Conservation (phyloP, 1,284 basidiomycete genomes). For the Sanghuangporus sanghuang region DNA sequence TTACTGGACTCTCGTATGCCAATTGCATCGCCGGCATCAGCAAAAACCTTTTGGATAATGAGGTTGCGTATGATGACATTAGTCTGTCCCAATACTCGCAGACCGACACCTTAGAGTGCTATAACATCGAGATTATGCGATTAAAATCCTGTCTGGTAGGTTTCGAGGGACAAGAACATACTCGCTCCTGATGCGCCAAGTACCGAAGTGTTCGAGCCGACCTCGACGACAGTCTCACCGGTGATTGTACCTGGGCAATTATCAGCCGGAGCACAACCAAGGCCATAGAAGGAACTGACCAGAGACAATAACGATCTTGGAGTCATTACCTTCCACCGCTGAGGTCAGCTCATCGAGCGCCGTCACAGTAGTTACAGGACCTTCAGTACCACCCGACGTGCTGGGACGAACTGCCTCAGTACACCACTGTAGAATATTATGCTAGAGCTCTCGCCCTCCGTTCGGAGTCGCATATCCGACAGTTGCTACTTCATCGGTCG, state of each 20-base stretch:
- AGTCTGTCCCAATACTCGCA: slow-evolving; percentile 34
- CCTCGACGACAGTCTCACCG: slow-evolving; percentile 35
- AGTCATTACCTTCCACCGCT: slow-evolving; percentile 37
- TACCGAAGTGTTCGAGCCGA: slow-evolving; percentile 41
- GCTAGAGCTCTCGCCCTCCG: slow-evolving; percentile 31
- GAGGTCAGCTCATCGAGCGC: slow-evolving; percentile 38
- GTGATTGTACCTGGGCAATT: slow-evolving; percentile 34
- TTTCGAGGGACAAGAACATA: slow-evolving; percentile 16
- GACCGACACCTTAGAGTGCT: slow-evolving; percentile 36
- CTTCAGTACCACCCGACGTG: slow-evolving; percentile 40
- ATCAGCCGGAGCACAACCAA: not conserved
- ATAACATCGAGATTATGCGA: not conserved
- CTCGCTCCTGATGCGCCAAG: slow-evolving; percentile 29
- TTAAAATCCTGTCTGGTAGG: not conserved
- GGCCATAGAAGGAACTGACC: slow-evolving; percentile 24
- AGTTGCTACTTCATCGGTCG: slow-evolving; percentile 32
- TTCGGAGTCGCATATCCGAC: slow-evolving; percentile 39
- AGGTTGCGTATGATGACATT: slow-evolving; percentile 48
- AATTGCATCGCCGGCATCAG: slow-evolving; percentile 37
- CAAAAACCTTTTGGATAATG: slow-evolving; percentile 44
- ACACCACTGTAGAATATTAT: not conserved
- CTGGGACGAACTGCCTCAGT: slow-evolving; percentile 22
- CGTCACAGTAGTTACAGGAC: slow-evolving; percentile 37
- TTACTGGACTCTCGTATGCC: slow-evolving; percentile 37
- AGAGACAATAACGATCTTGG: slow-evolving; percentile 42